These are phyloP conservation scores for Capsicum chinense DNA, from an alignment of 257 asterid genomes.

Conservation along the genomic window DNA sequence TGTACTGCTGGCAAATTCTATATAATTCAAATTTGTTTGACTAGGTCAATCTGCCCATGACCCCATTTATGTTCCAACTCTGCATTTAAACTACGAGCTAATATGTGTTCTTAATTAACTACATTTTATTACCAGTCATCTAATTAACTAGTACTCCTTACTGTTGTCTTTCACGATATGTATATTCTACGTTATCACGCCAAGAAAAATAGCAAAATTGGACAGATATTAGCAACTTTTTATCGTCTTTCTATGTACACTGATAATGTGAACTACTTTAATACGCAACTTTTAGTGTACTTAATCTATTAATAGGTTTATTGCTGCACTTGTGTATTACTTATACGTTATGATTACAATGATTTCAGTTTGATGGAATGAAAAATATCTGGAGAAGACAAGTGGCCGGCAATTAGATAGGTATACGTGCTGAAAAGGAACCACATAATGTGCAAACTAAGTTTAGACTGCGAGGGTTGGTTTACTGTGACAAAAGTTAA, in stretches of 20 bases:
- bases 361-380: background rate
- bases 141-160: too few species aligned
- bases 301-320: too few species aligned
- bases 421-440: background rate
- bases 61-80: background rate
- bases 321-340: too few species aligned
- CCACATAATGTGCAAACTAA: background rate
- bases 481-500: background rate
- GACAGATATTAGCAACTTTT: too few species aligned
- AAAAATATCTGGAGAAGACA: background rate
- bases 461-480: background rate
- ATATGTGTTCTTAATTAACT: background rate
- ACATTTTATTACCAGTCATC: too few species aligned
- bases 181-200: too few species aligned
- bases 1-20: background rate
- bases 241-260: too few species aligned
- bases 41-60: background rate
- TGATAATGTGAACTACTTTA: too few species aligned
- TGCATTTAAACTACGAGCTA: too few species aligned
- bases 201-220: too few species aligned
- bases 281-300: too few species aligned
- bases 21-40: background rate
- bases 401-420: background rate
- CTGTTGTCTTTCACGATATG: too few species aligned
- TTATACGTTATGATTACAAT: background rate